Conservation (phyloP, 108 stramenopile genomes). For the Fragilaria radians region DNA sequence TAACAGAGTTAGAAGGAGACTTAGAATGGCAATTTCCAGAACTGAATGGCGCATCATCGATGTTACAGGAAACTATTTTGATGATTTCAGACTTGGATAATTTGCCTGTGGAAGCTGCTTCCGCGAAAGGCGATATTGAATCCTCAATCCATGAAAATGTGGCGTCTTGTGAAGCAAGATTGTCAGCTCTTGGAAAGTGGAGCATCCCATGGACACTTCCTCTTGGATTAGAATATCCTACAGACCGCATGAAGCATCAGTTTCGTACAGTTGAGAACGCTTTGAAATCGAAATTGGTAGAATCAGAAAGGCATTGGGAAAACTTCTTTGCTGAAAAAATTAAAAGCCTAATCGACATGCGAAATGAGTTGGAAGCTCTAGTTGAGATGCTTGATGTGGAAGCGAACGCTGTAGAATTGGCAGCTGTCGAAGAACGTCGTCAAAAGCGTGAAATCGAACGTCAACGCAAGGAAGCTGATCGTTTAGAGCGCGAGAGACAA, state of each 20-base stretch:
- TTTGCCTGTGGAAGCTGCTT: too few relatives aligned
- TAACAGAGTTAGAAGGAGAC: too few relatives aligned
- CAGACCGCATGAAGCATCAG: background rate
- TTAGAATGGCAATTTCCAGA: too few relatives aligned
- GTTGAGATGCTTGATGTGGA: background rate
- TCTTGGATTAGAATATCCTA: background rate
- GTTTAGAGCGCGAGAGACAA: background rate
- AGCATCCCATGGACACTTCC: too few relatives aligned
- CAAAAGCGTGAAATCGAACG: background rate
- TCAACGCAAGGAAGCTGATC: background rate
- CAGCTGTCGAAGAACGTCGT: background rate
- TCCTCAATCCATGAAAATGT: too few relatives aligned
- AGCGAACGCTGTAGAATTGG: background rate
- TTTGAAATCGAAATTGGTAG: background rate
- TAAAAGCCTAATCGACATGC: background rate
- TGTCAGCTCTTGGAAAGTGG: too few relatives aligned
- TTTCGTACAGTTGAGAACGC: background rate
- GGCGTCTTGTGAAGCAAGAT: too few relatives aligned
- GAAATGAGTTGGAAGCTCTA: background rate
- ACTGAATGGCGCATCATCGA: too few relatives aligned
- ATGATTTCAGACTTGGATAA: too few relatives aligned
- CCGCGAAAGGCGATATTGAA: too few relatives aligned
- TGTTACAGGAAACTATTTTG: too few relatives aligned
- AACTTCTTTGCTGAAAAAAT: background rate
- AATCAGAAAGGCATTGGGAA: background rate